phyloP scores from a whole-genome alignment of 352 stramenopile species.

The Pythium brassicae region DNA sequence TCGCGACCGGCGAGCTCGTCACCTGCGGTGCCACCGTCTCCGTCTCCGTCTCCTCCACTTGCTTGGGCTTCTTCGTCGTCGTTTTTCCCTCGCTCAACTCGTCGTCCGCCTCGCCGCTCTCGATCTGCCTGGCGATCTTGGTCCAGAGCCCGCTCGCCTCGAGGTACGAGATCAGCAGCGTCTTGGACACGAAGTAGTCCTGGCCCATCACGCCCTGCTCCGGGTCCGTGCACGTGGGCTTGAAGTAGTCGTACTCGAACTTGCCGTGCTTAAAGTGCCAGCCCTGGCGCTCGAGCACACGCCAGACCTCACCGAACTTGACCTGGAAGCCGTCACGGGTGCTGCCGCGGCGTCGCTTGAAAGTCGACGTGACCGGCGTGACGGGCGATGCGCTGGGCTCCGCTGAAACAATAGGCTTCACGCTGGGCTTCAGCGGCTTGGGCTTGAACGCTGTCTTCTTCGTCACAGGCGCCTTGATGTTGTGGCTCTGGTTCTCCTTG shows the following conservation, averaged over 20 bases:
- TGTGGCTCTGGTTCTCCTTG: conserved; percentile 11
- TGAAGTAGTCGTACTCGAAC: conserved; percentile 72
- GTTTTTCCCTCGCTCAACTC: background rate
- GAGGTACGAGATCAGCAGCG: conserved; percentile 43
- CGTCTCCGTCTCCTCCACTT: background rate
- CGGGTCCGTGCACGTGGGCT: conserved; percentile 33
- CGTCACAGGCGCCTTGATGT: background rate
- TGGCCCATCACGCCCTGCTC: conserved; percentile 26
- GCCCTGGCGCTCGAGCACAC: conserved; percentile 33
- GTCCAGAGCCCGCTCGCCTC: conserved; percentile 47
- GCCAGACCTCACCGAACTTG: conserved; percentile 67
- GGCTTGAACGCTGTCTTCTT: background rate
- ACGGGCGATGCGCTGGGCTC: background rate
- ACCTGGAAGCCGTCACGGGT: conserved; percentile 16
- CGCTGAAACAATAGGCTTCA: background rate
- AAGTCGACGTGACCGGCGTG: background rate
- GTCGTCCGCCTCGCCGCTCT: conserved; percentile 17
- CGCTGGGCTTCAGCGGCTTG: background rate
- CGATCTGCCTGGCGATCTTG: conserved; percentile 33
- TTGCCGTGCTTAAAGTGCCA: conserved; percentile 41
- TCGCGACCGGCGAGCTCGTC: background rate
- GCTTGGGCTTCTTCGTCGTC: too few relatives aligned
- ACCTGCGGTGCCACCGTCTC: background rate
- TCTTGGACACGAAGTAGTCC: conserved; percentile 52
- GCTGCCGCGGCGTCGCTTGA: background rate